Conservation (phyloP, 140 eudicot genomes). For the Oenanthe javanica region DNA sequence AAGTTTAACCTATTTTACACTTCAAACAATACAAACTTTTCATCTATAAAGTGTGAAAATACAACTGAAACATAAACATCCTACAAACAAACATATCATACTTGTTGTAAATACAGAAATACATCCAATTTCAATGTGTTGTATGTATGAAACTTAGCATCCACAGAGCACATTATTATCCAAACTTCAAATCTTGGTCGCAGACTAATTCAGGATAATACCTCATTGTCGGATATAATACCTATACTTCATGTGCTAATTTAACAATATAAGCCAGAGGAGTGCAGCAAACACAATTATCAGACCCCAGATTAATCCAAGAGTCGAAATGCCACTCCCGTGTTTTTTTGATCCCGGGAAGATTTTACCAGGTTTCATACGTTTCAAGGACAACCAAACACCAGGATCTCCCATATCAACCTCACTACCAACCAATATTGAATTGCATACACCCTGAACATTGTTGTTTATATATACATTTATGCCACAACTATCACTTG, state of each 20-base stretch:
- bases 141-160: not conserved
- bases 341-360: not conserved
- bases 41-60: no score
- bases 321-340: not conserved
- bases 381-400: constrained; percentile 44
- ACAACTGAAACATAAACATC: not conserved
- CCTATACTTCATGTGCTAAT: not conserved
- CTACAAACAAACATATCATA: no score
- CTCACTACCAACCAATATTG: constrained; percentile 70
- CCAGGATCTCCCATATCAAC: constrained; percentile 72
- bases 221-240: not conserved
- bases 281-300: not conserved
- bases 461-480: constrained; percentile 75
- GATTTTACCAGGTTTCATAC: constrained; percentile 34
- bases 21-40: no score
- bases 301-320: not conserved
- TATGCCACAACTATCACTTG: constrained; percentile 44
- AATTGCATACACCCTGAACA: constrained; percentile 70
- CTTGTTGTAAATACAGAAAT: no score
- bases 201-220: not conserved
- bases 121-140: not conserved
- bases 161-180: not conserved
- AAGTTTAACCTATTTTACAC: no score
- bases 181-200: not conserved
- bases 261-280: not conserved